phyloP scores from a whole-genome alignment of 495 filamentous ascomycete genomes.

The Cryomyces minteri region DNA sequence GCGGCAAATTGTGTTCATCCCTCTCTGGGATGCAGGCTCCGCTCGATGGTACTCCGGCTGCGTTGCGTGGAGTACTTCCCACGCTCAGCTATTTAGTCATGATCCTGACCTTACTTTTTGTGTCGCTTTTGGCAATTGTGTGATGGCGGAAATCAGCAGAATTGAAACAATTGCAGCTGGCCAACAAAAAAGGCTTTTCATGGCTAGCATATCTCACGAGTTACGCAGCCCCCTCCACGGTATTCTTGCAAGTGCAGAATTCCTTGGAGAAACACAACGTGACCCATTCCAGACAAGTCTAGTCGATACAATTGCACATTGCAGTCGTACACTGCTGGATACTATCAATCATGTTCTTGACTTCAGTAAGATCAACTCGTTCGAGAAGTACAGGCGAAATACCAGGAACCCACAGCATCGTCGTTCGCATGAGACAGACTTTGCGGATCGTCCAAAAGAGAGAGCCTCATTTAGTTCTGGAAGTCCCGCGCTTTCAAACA shows the following conservation, averaged over 20 bases:
- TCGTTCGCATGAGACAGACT: too few relatives aligned
- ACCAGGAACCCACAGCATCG: conserved; percentile 2
- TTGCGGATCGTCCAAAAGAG: background rate
- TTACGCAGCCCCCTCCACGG: conserved; percentile 10
- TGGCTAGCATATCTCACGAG: conserved; percentile 9
- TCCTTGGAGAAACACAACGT: conserved; percentile 9
- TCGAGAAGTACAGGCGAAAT: conserved; percentile 5
- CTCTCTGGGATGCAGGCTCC: conserved; percentile 6
- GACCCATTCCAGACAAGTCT: conserved; percentile 9
- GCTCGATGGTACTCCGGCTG: conserved; percentile 1
- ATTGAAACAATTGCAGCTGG: conserved; percentile 5
- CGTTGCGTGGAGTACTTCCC: conserved; percentile 2
- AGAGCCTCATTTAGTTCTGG: too few relatives aligned
- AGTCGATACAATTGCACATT: conserved; percentile 9
- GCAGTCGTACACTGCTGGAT: conserved; percentile 14
- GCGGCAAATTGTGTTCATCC: conserved; percentile 4
- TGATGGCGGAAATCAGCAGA: conserved; percentile 14
- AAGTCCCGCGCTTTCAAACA: conserved; percentile 1
- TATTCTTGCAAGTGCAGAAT: conserved; percentile 11
- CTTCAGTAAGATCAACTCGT: conserved; percentile 13
- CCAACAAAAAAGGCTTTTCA: conserved; percentile 8
- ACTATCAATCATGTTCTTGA: conserved; percentile 15
- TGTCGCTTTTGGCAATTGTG: conserved; percentile 9
- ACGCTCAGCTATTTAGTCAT: background rate
- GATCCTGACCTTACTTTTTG: conserved; percentile 7